phyloP scores from a whole-genome alignment of 352 stramenopile species.

The Globisporangium nodosum region DNA sequence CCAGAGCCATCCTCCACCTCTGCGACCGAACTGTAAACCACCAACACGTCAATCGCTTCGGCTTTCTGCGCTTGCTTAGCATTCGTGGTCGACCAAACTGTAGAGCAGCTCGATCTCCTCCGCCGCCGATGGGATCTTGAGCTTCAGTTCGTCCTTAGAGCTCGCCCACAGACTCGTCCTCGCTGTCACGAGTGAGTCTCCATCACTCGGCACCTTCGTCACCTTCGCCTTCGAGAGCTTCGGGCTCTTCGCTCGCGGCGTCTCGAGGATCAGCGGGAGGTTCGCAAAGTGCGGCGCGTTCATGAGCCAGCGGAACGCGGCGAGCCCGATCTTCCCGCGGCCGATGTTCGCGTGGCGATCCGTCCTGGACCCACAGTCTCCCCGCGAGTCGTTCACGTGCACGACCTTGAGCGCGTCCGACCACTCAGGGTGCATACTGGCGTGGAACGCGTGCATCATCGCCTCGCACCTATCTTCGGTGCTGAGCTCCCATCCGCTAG shows the following conservation, averaged over 20 bases:
- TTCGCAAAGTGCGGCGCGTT: conserved; percentile 26
- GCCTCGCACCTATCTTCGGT: conserved; percentile 21
- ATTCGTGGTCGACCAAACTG: not conserved
- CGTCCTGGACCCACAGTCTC: conserved; percentile 16
- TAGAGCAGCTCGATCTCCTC: conserved; percentile 11
- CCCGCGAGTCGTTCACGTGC: conserved; percentile 45
- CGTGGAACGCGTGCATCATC: conserved; percentile 29
- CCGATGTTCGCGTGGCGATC: conserved; percentile 48
- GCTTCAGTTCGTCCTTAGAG: not conserved
- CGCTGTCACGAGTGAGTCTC: not conserved
- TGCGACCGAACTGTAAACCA: conserved; percentile 1
- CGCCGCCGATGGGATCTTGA: not conserved
- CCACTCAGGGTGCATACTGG: conserved; percentile 21
- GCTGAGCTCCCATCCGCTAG: conserved; percentile 23
- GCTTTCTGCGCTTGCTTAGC: not conserved
- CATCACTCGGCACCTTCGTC: not conserved
- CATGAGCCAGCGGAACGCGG: conserved; percentile 37
- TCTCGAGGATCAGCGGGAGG: conserved; percentile 46
- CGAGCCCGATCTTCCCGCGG: conserved; percentile 20
- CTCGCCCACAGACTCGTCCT: not conserved
- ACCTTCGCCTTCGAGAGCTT: not conserved
- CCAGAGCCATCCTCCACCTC: not conserved
- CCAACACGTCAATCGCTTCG: too few relatives aligned
- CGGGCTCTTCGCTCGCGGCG: conserved; percentile 15
- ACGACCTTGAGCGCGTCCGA: conserved; percentile 29